A percentile compares a stretch with the other conserved stretches of the same genome.
Conservation (phyloP, 345 rosid species). For the Populus deltoides region DNA sequence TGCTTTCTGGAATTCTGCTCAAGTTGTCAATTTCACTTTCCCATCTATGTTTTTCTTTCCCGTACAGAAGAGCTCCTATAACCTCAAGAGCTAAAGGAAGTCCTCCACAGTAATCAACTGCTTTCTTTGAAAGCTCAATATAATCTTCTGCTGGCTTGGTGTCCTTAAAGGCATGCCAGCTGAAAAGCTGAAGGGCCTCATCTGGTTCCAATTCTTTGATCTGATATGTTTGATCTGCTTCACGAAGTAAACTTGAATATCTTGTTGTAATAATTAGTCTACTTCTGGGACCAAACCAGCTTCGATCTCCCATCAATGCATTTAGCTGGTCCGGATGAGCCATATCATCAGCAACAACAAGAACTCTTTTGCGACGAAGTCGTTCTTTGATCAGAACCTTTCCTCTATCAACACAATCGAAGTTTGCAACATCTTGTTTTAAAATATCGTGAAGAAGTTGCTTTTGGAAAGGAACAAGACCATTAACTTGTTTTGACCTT, state of each 20-base stretch:
- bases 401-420: not conserved
- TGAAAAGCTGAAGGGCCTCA: conserved; percentile 3
- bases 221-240: not conserved
- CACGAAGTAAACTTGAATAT: not conserved
- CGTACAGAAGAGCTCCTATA: not conserved
- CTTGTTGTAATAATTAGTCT: conserved; percentile 11
- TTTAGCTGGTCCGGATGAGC: not conserved
- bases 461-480: not conserved
- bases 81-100: conserved; percentile 14
- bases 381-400: not conserved
- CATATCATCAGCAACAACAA: conserved; percentile 17
- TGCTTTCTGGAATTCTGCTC: accelerated
- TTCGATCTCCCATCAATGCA: not conserved
- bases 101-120: not conserved
- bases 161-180: conserved; percentile 7
- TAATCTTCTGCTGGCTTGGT: not conserved
- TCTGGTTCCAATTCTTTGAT: not conserved
- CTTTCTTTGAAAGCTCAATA: not conserved
- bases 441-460: not conserved
- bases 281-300: conserved; percentile 1
- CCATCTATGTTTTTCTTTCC: not conserved
- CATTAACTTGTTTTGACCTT: not conserved
- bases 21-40: not conserved
- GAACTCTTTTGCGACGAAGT: not conserved
- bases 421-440: not conserved